phyloP scores from a whole-genome alignment of 768 basidiomycete species.

The Dentipellis sp. region DNA sequence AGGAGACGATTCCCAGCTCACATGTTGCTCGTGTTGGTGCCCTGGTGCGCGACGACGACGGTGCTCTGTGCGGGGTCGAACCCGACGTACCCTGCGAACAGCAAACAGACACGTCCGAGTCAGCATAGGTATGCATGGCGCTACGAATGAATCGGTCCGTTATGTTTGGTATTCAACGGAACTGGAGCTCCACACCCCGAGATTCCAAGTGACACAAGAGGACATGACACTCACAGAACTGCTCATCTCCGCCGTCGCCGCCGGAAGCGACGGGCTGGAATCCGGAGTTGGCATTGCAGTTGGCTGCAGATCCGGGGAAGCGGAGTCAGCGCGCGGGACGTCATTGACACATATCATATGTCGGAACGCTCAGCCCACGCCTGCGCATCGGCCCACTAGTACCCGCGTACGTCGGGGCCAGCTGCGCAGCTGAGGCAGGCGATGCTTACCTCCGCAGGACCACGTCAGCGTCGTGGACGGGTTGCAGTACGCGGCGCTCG shows the following conservation, averaged over 20 bases:
- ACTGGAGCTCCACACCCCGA: neutral
- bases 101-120: neutral
- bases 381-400: too few species aligned
- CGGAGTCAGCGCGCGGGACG: too few species aligned
- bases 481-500: conserved; percentile 41
- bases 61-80: conserved; percentile 40
- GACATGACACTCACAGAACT: conserved; percentile 25
- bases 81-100: conserved; percentile 27
- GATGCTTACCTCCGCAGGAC: conserved; percentile 40
- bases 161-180: neutral
- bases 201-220: neutral
- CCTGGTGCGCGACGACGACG: conserved; percentile 49
- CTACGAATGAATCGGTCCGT: too few species aligned
- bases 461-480: conserved; percentile 34
- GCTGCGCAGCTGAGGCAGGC: neutral
- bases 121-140: too few species aligned
- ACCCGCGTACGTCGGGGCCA: too few species aligned
- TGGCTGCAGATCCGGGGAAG: conserved; percentile 18
- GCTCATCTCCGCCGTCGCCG: conserved; percentile 27
- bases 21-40: conserved; percentile 48
- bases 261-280: conserved; percentile 35
- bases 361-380: too few species aligned
- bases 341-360: too few species aligned
- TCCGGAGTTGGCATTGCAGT: conserved; percentile 29
- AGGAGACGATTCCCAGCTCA: conserved; percentile 17